Conservation (phyloP, 2,329 filamentous ascomycete genomes). For the Penicillium sp. region DNA sequence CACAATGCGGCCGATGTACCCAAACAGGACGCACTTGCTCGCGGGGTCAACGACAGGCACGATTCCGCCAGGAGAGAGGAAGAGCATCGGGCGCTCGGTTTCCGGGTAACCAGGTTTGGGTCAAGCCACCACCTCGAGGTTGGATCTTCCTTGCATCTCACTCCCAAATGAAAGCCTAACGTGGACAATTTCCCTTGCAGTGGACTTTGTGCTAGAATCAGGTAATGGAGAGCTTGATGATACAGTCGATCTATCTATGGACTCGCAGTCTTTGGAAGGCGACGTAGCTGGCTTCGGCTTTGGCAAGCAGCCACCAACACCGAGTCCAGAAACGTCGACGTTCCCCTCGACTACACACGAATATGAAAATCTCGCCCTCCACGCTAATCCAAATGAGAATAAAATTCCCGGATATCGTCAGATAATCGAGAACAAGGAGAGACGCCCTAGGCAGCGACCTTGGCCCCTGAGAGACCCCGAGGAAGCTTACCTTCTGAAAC, state of each 20-base stretch:
- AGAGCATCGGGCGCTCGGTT: conserved; percentile 18
- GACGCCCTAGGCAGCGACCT: conserved; percentile 7
- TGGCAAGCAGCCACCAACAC: background rate
- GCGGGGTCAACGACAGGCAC: conserved; percentile 13
- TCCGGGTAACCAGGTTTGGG: conserved; percentile 26
- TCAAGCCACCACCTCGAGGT: conserved; percentile 27
- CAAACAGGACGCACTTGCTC: conserved; percentile 21
- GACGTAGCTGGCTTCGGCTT: background rate
- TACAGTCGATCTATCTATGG: background rate
- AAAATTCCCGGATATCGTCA: background rate
- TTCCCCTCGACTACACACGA: background rate
- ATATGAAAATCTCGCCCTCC: background rate
- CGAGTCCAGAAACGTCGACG: background rate
- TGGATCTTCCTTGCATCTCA: background rate
- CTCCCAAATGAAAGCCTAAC: conserved; percentile 8
- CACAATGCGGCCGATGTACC: conserved; percentile 23
- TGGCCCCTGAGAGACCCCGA: conserved; percentile 25
- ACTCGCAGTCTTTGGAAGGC: background rate
- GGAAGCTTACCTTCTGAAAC: conserved; percentile 21
- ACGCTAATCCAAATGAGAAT: background rate
- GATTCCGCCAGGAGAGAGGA: conserved; percentile 18
- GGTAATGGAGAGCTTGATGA: conserved; percentile 20
- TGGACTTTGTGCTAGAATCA: conserved; percentile 26
- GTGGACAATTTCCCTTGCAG: background rate
- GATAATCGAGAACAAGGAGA: background rate